A percentile compares a stretch with the other conserved stretches of the same genome.
Conservation (phyloP, 2,329 filamentous ascomycete species). For the Cladosporium colombiae region DNA sequence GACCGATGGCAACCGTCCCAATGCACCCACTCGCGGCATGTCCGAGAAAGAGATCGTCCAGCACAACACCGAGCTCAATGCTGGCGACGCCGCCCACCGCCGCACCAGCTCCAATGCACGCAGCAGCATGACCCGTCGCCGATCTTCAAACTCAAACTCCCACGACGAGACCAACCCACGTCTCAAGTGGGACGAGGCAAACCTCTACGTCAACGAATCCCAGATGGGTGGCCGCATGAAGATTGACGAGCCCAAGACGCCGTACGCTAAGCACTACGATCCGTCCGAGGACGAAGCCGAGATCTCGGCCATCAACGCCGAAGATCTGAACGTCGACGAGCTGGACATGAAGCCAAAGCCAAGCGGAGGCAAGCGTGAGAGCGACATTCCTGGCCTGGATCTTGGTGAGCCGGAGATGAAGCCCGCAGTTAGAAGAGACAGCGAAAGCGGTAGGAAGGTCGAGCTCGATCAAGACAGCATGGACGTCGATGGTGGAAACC, state of each 20-base stretch:
- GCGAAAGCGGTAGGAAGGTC: constrained; percentile 70
- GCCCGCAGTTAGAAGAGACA: constrained; percentile 36
- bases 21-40: constrained; percentile 50
- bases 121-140: constrained; percentile 70
- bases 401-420: constrained; percentile 82
- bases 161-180: constrained; percentile 58
- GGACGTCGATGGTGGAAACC: constrained; percentile 49
- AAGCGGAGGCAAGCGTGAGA: constrained; percentile 53
- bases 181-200: constrained; percentile 98
- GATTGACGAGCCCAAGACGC: constrained; percentile 97
- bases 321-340: constrained; percentile 69
- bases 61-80: constrained; percentile 92
- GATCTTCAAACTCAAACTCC: constrained; percentile 54
- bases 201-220: constrained; percentile 95
- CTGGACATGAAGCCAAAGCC: constrained; percentile 55
- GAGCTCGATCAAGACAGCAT: constrained; percentile 64
- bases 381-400: constrained; percentile 89
- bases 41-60: constrained; percentile 87
- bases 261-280: constrained; percentile 90
- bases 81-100: constrained; percentile 71
- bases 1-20: constrained; percentile 40
- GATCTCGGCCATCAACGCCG: constrained; percentile 63
- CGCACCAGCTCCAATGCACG: constrained; percentile 77
- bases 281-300: constrained; percentile 86
- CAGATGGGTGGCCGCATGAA: constrained; percentile 97